Percentiles rank a stretch among this genome's conserved stretches.
These are phyloP conservation scores for Yamadazyma atlantica DNA, from an alignment of 1,139 yeast species.

Conservation along the genomic window DNA sequence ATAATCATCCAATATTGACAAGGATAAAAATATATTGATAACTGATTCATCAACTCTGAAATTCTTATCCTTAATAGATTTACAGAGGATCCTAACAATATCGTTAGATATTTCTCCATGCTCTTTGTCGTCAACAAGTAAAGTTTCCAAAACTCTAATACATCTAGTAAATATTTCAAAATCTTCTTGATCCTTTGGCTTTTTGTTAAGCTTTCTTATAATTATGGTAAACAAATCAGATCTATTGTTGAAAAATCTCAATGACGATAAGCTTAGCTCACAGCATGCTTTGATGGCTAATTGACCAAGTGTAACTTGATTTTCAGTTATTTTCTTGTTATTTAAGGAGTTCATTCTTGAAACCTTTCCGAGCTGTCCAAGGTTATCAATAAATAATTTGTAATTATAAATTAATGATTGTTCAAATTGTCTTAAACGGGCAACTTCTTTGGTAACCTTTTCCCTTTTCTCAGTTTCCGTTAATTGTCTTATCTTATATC, in stretches of 20 bases:
- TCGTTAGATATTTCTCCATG: slow-evolving; percentile 83
- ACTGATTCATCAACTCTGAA: slow-evolving; percentile 85
- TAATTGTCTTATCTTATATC: slow-evolving; percentile 81
- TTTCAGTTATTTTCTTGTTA: slow-evolving; percentile 34
- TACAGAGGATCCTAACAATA: slow-evolving; percentile 62
- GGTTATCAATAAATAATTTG: slow-evolving; percentile 60
- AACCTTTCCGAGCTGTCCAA: slow-evolving; percentile 44
- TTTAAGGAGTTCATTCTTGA: slow-evolving; percentile 41
- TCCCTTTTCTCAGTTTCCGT: slow-evolving; percentile 79
- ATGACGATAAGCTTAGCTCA: slow-evolving; percentile 61
- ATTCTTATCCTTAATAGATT: slow-evolving; percentile 70
- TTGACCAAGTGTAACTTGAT: slow-evolving; percentile 50
- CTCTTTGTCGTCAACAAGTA: slow-evolving; percentile 68
- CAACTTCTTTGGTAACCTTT: slow-evolving; percentile 80
- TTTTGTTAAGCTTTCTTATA: slow-evolving; percentile 63
- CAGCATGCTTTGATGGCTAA: slow-evolving; percentile 76
- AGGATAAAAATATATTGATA: slow-evolving; percentile 67
- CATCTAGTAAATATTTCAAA: slow-evolving; percentile 56
- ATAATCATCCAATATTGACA: slow-evolving; percentile 77
- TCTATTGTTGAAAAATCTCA: slow-evolving; percentile 79
- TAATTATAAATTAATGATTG: slow-evolving; percentile 72
- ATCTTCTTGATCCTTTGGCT: slow-evolving; percentile 45
- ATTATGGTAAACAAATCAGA: slow-evolving; percentile 67
- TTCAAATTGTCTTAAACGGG: slow-evolving; percentile 74
- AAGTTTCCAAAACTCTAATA: slow-evolving; percentile 60